Evolutionary conservation across 2,329 filamentous ascomycete species (phyloP), one percentile per base, ranked within the genome.

Genomic region (Amesomyces nigricolor): DNA sequence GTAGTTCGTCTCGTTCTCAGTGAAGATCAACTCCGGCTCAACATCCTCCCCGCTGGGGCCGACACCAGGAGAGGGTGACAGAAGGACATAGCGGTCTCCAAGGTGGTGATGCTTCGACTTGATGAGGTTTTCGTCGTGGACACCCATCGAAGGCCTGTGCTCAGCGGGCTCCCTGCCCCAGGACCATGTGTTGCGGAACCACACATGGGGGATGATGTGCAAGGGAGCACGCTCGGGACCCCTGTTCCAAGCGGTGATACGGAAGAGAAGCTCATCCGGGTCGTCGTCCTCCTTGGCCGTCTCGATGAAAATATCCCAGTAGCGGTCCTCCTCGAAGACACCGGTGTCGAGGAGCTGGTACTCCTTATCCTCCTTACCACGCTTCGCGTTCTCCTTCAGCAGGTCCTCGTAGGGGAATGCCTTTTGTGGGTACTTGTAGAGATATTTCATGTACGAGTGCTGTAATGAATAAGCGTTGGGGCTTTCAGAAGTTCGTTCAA

Each of bases 401-500:
- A 97, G 77, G 62, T 96, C 85, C 70, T 96, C 80, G 75, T 97
- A 97, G 2, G 92, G 94, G 66, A 97, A 97, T 61, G 86, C 84
- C 65, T 81, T 82, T 73, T 97, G 92, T 0, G 94, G 94, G 66
- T 96, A 95, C 73, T 97, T 97, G 81, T 97, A 97, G 63, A 97
- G 85, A 68, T 86, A 95, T 72, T 97, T 97, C 92, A 97, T 97
- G 77, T 97, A 97, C 29, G 92, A 95, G 73, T 96, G 91, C 88
- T 91, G 70, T 30, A 57, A 56, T 14, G 17, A 5, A 51, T 52
- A 22, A 56, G 57, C 59, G 67, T 61, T 64, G 50, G 38, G 1
- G 19, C 37, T 16, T 10, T n/a, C 29, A 50, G 5, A 43, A 10
- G 10, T 29, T 51, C 17, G 37, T 19, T 35, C 32, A 56, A 8